These are phyloP conservation scores for Celoporthe dispersa DNA, from an alignment of 2,329 filamentous ascomycete species.

Conservation along the genomic window DNA sequence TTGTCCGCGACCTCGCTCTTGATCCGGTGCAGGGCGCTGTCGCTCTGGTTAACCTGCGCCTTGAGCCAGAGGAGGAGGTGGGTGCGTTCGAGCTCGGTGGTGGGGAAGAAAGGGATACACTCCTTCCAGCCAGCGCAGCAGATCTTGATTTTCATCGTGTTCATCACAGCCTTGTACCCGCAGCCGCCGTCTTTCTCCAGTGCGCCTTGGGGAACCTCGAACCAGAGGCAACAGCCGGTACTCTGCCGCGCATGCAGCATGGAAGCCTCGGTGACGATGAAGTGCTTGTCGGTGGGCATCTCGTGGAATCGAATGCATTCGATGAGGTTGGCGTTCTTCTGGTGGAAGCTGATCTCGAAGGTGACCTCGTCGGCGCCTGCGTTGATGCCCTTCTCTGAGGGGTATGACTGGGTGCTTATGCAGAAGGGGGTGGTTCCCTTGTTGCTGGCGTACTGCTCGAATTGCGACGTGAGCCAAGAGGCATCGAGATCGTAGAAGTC, in stretches of 20 bases:
- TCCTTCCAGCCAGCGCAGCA: constrained; percentile 21
- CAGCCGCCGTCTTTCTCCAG: constrained; percentile 10
- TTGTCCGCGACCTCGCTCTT: background rate
- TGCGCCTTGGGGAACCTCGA: constrained; percentile 9
- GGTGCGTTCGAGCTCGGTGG: constrained; percentile 17
- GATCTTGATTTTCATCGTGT: constrained; percentile 9
- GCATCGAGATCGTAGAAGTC: constrained; percentile 11
- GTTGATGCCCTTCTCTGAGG: background rate
- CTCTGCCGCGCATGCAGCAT: constrained; percentile 19
- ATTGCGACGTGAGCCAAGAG: constrained; percentile 25
- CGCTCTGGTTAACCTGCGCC: constrained; percentile 12
- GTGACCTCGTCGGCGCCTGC: constrained; percentile 10
- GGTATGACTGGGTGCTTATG: constrained; percentile 7
- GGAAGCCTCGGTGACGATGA: constrained; percentile 24
- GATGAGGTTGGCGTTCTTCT: constrained; percentile 18
- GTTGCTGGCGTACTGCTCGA: constrained; percentile 13
- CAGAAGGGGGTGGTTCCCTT: constrained; percentile 1
- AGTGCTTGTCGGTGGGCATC: constrained; percentile 10
- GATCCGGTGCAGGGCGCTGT: background rate
- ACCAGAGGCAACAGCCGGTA: constrained; percentile 16
- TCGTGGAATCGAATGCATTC: constrained; percentile 23
- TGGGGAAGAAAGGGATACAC: constrained; percentile 1
- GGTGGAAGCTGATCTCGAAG: constrained; percentile 19
- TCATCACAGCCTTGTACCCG: background rate
- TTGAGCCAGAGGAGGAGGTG: constrained; percentile 18